Base-by-base conservation (phyloP, 352 stramenopile genomes). In the Peronospora farinosa region DNA sequence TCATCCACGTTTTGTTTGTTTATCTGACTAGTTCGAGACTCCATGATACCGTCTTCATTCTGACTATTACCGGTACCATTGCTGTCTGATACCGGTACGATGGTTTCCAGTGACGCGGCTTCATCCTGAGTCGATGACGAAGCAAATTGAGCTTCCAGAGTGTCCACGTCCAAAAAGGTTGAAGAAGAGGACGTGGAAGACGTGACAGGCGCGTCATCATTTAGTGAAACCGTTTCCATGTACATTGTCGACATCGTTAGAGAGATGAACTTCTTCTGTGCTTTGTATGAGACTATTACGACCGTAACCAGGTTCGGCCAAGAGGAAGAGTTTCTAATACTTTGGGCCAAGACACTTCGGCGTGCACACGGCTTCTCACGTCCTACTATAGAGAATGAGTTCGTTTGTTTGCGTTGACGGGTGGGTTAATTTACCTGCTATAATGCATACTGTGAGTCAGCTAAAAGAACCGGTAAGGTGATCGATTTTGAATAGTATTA, bases 161-260 rank as follows among this genome's bases (percentile, higher is more conserved):
- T 60, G 49, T 80, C 75, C 23, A 85, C 54, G 40, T 77, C 50
- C 40, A 69, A 38, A 25, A 67, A 56, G 7, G 57, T 67, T 15
- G 52, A 57, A 5, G 15, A 21, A 15, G 33, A 38, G 9, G 48
- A 19, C n/a, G 40, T 32, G 3, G 62, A 32, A 4, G 52, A 10
- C 7, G 35, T 13, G 10, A 45, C 28, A 10, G 57, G 41, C 44
- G 5, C 27, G 27, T 31, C 55, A 48, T 90, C 78, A 51, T 84
- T 87, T 32, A 88, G 61, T 28, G 76, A 88, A 27, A 90, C 78
- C 2, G 76, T 90, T 54, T 90, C 76, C 43, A 90, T 69, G 49
- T 72, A 87, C 55, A 54, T 54, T 9, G 15, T 46, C 4, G 44
- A 8, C 27, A 31, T 31, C 9, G 27, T 21, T 21, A 21, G 19